A percentile compares a stretch with the other conserved stretches of the same genome.
These are phyloP conservation scores for Strobilomyces echinocephalus DNA, from an alignment of 768 basidiomycete genomes.

Conservation along the genomic window DNA sequence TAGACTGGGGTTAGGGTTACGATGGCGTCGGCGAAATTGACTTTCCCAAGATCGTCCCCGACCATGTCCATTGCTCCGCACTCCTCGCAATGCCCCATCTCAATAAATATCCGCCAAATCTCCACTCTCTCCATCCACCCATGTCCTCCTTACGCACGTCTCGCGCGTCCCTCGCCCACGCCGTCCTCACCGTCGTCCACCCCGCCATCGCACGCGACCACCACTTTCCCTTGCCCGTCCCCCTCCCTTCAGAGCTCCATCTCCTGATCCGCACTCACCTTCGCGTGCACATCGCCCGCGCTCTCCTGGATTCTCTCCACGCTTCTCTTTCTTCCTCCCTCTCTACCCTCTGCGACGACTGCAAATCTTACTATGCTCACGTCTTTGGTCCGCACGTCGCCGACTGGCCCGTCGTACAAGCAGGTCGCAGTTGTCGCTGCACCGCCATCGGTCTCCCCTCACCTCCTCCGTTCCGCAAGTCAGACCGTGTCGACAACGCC, in stretches of 20 bases:
- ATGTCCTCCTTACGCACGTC: constrained; percentile 33
- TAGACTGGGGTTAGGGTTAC: constrained; percentile 33
- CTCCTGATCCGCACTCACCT: constrained; percentile 48
- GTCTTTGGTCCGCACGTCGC: constrained; percentile 51
- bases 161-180: constrained; percentile 46
- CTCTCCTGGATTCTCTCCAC: constrained; percentile 40
- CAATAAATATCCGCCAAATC: constrained; percentile 17
- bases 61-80: constrained; percentile 16
- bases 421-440: constrained; percentile 45
- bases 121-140: neutral
- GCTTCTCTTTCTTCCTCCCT: constrained; percentile 33
- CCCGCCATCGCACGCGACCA: constrained; percentile 36
- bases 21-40: constrained; percentile 2
- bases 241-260: constrained; percentile 50
- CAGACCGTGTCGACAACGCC: constrained; percentile 1
- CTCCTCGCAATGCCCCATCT: constrained; percentile 18
- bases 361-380: constrained; percentile 47
- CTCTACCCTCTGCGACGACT: constrained; percentile 42
- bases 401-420: constrained; percentile 49
- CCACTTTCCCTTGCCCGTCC: constrained; percentile 19
- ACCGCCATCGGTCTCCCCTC: constrained; percentile 20
- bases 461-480: constrained; percentile 4
- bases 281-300: constrained; percentile 37
- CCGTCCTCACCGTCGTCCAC: constrained; percentile 47
- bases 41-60: constrained; percentile 3